Conservation (phyloP, 108 stramenopile species). For the Aurantiochytrium sp. region DNA sequence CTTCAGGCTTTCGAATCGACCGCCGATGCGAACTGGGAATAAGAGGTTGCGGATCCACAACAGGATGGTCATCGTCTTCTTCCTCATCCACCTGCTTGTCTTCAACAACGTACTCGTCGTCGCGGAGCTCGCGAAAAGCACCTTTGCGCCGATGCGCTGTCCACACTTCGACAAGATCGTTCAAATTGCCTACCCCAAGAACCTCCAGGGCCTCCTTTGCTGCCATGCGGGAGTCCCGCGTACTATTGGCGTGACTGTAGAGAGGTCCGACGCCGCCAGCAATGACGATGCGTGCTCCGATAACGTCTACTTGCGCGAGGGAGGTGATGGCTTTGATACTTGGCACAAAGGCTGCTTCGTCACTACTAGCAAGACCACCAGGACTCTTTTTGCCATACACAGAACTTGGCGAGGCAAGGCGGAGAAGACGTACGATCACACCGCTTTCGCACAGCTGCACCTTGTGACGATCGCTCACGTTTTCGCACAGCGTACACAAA, state of each 20-base stretch:
- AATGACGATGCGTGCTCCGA: conserved; percentile 2
- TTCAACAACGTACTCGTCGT: neutral
- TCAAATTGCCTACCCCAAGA: neutral
- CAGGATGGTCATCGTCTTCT: neutral
- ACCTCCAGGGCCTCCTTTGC: neutral
- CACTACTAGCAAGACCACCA: neutral
- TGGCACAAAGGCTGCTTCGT: neutral
- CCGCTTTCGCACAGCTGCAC: neutral
- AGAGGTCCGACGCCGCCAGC: neutral
- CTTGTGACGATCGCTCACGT: neutral
- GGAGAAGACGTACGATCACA: neutral
- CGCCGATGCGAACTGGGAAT: neutral
- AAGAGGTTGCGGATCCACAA: neutral
- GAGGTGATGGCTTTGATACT: neutral
- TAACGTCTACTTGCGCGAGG: neutral
- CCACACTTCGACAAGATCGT: neutral
- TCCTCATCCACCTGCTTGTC: neutral
- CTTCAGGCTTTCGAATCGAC: neutral
- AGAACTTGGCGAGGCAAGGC: neutral
- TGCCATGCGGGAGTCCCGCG: neutral
- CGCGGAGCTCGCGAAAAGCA: neutral
- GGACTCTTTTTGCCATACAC: neutral
- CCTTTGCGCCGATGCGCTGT: neutral
- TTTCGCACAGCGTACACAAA: neutral
- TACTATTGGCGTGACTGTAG: neutral